Evolutionary conservation across 495 filamentous ascomycete species (phyloP).

Genomic region (Annulohypoxylon nitens): DNA sequence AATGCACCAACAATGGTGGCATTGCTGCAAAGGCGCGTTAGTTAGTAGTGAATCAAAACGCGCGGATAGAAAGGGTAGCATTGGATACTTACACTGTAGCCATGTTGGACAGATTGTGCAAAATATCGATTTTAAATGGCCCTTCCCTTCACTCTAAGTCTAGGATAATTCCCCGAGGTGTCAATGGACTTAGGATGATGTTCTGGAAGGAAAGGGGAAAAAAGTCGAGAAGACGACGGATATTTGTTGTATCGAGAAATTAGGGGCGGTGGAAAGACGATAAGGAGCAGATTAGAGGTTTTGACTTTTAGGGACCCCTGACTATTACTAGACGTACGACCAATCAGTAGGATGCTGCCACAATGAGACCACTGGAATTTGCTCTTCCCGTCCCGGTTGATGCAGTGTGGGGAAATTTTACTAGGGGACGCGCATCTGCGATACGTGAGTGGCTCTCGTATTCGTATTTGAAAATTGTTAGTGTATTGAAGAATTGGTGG

Average conservation of each 20-base stretch:
- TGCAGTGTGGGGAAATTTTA: constrained; percentile 26
- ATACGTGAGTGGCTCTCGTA: constrained; percentile 37
- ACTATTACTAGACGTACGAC: constrained; percentile 33
- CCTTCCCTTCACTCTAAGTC: constrained; percentile 23
- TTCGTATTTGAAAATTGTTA: constrained; percentile 43
- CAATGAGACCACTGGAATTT: constrained; percentile 53
- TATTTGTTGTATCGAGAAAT: constrained; percentile 44
- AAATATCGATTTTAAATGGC: constrained; percentile 21
- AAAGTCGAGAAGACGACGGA: constrained; percentile 24
- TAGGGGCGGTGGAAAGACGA: constrained; percentile 42
- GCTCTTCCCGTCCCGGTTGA: constrained; percentile 43
- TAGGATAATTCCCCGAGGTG: neutral
- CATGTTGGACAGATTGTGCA: constrained; percentile 48
- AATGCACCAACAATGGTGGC: constrained; percentile 66
- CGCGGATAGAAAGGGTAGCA: neutral
- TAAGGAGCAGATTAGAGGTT: constrained; percentile 48
- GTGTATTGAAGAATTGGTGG: neutral
- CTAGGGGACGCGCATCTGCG: constrained; percentile 26
- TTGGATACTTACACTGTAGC: constrained; percentile 55
- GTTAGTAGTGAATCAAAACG: constrained; percentile 40
- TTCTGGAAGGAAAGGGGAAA: constrained; percentile 28
- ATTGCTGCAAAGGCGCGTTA: constrained; percentile 59
- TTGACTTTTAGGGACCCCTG: constrained; percentile 38
- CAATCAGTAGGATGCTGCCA: constrained; percentile 52
- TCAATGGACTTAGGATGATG: constrained; percentile 21